Percentiles rank a stretch among this genome's conserved stretches.
Evolutionary conservation across 129 eudicot species (phyloP).

Genomic region (Deinandra increscens): DNA sequence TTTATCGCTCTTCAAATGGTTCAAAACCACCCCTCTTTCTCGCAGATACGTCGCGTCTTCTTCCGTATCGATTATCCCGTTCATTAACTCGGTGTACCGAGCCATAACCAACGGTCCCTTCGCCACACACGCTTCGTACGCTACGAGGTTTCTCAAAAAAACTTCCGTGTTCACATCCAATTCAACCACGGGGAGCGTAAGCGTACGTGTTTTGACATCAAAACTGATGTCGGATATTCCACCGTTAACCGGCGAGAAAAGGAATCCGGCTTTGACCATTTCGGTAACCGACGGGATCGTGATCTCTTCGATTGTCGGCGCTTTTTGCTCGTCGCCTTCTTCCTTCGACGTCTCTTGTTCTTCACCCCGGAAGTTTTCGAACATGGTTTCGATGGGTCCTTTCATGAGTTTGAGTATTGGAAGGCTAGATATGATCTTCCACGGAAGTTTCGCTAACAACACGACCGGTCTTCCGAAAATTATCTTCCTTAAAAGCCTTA

Average conservation of each 20-base stretch:
- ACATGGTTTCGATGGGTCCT: conserved; percentile 30
- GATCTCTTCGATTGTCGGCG: conserved; percentile 61
- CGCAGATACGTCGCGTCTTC: conserved; percentile 53
- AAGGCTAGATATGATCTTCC: conserved; percentile 44
- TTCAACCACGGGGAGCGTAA: conserved; percentile 48
- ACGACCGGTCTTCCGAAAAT: conserved; percentile 30
- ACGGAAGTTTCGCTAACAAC: conserved; percentile 39
- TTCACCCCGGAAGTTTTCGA: conserved; percentile 19
- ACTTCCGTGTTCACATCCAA: conserved; percentile 58
- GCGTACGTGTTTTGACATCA: conserved; percentile 31
- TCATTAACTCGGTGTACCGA: conserved; percentile 79
- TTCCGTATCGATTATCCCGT: conserved; percentile 73
- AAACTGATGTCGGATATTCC: conserved; percentile 46
- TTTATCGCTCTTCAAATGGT: conserved; percentile 64
- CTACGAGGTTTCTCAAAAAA: conserved; percentile 57
- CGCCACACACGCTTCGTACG: conserved; percentile 67
- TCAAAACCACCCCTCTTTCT: conserved; percentile 51
- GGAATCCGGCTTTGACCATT: conserved; percentile 48
- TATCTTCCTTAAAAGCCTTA: conserved; percentile 27
- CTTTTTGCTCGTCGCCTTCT: conserved; percentile 3
- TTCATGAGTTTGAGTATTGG: conserved; percentile 50
- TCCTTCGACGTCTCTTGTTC: conserved; percentile 11
- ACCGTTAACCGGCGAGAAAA: conserved; percentile 42
- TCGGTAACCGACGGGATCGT: conserved; percentile 68
- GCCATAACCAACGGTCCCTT: conserved; percentile 63